Conservation (phyloP, 345 rosid genomes). For the Hibiscus trionum region DNA sequence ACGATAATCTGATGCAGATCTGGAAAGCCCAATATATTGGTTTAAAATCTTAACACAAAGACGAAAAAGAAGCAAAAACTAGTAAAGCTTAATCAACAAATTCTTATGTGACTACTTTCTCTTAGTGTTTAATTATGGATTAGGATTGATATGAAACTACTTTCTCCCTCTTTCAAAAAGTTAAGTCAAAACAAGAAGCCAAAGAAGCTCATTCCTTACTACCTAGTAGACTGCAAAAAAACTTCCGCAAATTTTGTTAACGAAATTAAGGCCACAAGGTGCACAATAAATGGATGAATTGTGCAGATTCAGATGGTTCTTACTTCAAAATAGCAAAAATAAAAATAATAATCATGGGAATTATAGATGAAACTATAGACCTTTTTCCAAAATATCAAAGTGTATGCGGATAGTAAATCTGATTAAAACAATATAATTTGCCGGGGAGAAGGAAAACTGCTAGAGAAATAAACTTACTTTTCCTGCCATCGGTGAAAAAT, state of each 20-base stretch:
- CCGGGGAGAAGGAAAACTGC: not conserved
- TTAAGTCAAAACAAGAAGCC: not conserved
- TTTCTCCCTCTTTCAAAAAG: not conserved
- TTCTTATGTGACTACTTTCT: not conserved
- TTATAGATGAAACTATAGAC: not conserved
- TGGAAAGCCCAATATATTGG: constrained; percentile 16
- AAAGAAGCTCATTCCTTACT: not conserved
- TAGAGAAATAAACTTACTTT: constrained; percentile 36
- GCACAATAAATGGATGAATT: not conserved
- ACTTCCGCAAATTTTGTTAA: not conserved
- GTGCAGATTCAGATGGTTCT: not conserved
- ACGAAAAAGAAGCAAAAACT: not conserved
- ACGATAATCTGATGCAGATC: constrained; percentile 30
- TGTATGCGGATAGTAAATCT: no score
- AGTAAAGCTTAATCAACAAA: not conserved
- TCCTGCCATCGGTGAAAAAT: constrained; percentile 44
- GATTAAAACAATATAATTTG: not conserved
- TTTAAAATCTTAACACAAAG: not conserved
- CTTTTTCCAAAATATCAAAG: not conserved
- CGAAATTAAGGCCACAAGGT: not conserved
- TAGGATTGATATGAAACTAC: not conserved
- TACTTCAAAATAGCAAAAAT: not conserved
- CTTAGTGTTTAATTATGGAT: not conserved
- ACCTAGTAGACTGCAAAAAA: not conserved
- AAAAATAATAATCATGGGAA: not conserved